These are phyloP conservation scores for Pseudogymnoascus sp. DNA, from an alignment of 2,329 filamentous ascomycete genomes.

Conservation along the genomic window DNA sequence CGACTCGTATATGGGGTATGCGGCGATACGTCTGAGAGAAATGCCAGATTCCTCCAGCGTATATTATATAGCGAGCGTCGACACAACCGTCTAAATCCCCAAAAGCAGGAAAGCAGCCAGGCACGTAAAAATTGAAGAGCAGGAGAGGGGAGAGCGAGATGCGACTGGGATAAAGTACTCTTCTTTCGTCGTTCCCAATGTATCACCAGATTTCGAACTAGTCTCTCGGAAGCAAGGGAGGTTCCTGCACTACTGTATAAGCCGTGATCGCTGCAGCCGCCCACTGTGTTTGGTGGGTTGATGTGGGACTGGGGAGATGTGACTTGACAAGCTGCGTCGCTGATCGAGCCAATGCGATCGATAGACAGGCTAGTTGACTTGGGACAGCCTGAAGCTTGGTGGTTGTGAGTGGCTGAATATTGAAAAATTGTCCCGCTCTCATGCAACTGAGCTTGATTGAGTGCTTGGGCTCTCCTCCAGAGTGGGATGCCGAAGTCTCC, in stretches of 20 bases:
- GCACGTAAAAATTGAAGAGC: background rate
- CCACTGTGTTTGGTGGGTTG: slow-evolving; percentile 6
- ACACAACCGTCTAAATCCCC: background rate
- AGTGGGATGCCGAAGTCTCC: background rate
- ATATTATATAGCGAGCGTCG: background rate
- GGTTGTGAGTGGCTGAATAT: slow-evolving; percentile 1
- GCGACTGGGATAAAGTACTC: background rate
- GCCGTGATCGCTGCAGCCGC: slow-evolving; percentile 7
- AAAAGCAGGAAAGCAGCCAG: background rate
- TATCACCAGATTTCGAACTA: slow-evolving; percentile 4
- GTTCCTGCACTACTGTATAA: slow-evolving; percentile 3
- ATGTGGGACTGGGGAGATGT: slow-evolving; percentile 1
- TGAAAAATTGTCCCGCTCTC: slow-evolving; percentile 1
- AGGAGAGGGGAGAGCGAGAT: background rate
- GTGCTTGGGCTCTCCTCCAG: background rate
- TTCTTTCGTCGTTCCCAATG: slow-evolving; percentile 3
- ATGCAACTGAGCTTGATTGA: slow-evolving; percentile 5
- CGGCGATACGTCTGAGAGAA: background rate
- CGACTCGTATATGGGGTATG: background rate
- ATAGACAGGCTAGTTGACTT: background rate
- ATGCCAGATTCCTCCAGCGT: slow-evolving; percentile 1
- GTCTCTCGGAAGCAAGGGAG: slow-evolving; percentile 1
- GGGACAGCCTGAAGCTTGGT: background rate
- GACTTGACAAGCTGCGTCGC: background rate
- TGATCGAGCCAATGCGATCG: slow-evolving; percentile 1